A percentile compares a stretch with the other conserved stretches of the same genome.
phyloP scores from a whole-genome alignment of 208 protist species.

The Trypanosoma grayi region DNA sequence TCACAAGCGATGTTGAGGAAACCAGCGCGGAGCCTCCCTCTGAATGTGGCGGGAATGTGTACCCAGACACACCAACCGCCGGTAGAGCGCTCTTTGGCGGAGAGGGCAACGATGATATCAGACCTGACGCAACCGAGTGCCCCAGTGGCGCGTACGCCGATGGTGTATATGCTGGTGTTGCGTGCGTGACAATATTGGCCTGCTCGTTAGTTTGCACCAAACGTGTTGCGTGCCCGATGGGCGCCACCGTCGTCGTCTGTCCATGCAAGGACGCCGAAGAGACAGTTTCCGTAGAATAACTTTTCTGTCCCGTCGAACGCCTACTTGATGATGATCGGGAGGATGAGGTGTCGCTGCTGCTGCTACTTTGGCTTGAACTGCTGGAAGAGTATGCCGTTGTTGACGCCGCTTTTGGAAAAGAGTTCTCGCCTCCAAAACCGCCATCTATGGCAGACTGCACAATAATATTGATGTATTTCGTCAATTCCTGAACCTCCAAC shows the following conservation, averaged over 20 bases:
- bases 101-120: background rate
- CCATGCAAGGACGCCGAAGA: background rate
- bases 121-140: background rate
- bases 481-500: conserved; percentile 53
- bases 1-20: too few relatives aligned
- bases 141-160: background rate
- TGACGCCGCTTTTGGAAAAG: background rate
- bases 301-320: background rate
- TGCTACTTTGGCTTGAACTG: background rate
- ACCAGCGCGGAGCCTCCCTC: too few relatives aligned
- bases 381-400: background rate
- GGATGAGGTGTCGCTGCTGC: background rate
- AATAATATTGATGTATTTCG: conserved; percentile 71
- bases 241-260: background rate
- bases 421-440: conserved; percentile 26
- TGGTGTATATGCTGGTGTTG: too few relatives aligned
- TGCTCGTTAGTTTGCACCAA: too few relatives aligned
- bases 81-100: background rate
- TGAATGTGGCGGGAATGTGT: background rate
- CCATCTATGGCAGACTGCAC: conserved; percentile 76
- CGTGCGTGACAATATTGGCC: too few relatives aligned
- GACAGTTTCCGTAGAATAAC: conserved; percentile 8
- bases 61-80: background rate
- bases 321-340: background rate
- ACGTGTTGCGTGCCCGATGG: background rate